Evolutionary conservation across 1,139 yeast species (phyloP).

Genomic region (Trichomonascaceae sp.): DNA sequence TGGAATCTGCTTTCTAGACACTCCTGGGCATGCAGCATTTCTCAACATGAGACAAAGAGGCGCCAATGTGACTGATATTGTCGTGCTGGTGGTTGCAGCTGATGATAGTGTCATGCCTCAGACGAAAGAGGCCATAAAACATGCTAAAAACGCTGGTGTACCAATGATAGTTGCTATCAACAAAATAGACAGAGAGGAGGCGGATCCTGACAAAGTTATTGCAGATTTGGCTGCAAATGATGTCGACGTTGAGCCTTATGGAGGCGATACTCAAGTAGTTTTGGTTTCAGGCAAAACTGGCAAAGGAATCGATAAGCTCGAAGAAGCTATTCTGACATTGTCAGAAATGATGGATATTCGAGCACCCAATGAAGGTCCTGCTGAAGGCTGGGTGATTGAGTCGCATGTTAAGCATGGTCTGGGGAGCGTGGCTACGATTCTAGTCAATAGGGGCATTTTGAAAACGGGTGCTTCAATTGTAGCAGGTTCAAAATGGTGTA

Average conservation of each 20-base stretch:
- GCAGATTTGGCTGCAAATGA: conserved; percentile 72
- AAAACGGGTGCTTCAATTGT: conserved; percentile 65
- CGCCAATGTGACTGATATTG: conserved; percentile 88
- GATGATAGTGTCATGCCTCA: conserved; percentile 99
- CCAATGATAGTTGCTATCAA: conserved; percentile 89
- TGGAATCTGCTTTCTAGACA: conserved; percentile 81
- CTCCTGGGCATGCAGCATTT: conserved; percentile 98
- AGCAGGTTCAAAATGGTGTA: conserved; percentile 83
- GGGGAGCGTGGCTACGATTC: conserved; percentile 81
- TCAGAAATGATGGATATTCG: conserved; percentile 78
- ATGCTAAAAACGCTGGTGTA: conserved; percentile 77
- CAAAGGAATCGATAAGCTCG: conserved; percentile 77
- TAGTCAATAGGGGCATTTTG: conserved; percentile 73
- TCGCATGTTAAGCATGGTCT: conserved; percentile 76
- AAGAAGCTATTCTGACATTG: conserved; percentile 79
- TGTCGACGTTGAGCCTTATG: conserved; percentile 84
- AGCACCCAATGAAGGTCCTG: conserved; percentile 47
- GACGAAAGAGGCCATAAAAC: conserved; percentile 91
- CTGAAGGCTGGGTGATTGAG: conserved; percentile 90
- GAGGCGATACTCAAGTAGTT: conserved; percentile 92
- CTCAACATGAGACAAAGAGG: conserved; percentile 96
- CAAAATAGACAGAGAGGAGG: conserved; percentile 79
- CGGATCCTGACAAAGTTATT: conserved; percentile 65
- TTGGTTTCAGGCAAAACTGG: conserved; percentile 85
- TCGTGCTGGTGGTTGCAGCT: conserved; percentile 91